Evolutionary conservation across 2,329 filamentous ascomycete species (phyloP), one percentile per base, ranked within the genome.

Genomic region (Phyllosticta capitalensis): DNA sequence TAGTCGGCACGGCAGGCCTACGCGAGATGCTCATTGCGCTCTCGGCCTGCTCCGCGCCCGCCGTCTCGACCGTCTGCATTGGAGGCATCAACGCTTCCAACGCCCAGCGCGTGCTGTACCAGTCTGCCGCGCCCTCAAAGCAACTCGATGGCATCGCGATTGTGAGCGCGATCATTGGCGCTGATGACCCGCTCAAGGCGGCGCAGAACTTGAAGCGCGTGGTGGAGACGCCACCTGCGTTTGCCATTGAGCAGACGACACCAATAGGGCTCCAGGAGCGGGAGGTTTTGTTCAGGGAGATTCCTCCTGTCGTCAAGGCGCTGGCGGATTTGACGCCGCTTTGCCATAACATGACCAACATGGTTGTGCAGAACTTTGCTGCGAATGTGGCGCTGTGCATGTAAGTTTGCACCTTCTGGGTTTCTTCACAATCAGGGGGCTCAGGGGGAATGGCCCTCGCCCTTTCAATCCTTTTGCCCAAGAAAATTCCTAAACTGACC

Each of bases 321-420:
- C 81, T 96, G 54, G 82, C 82, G 5, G 71, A 77, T 2, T 78
- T 75, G 51, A 86, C 82, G 60, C 91, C 92, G 0, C 79, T 97
- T 21, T 88, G 88, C 55, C 92, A 97, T 75, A 96, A 96, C 75
- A 97, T 97, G 90, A 97, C 94, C 57, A 97, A 97, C 71, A 80
- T 92, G 56, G 92, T 97, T 0, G 92, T 96, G 21, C 91, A 96
- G 68, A 96, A 96, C 75, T 89, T 97, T 67, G 89, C 92, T 17
- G 92, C 94, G 56, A 96, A 95, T 68, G 87, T 96, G 2, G 90
- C 90, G 48, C 81, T 96, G 17, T 84, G 87, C 33, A 81, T 95
- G 75, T 78, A 65, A 68, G 71, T 48, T n/a, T 56, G 17, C 33
- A 51, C 2, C 30, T 7, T 56, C 17, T 26, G 24, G 7, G n/a